A percentile compares a stretch with the other conserved stretches of the same genome.
Conservation (phyloP, 495 filamentous ascomycete species). For the Annulohypoxylon maeteangense region DNA sequence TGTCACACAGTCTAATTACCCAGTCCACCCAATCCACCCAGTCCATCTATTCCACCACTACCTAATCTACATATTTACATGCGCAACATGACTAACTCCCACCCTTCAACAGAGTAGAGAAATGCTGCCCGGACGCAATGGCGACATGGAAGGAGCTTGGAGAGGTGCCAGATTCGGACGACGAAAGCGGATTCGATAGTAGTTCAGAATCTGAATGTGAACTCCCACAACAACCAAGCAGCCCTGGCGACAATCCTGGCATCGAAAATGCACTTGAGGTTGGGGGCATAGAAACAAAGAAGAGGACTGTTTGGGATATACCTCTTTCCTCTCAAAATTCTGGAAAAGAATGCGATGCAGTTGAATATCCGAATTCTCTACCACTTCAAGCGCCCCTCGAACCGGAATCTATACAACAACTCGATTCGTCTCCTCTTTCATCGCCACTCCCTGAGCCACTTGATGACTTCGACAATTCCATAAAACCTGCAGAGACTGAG, state of each 20-base stretch:
- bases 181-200: slow-evolving; percentile 58
- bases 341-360: slow-evolving; percentile 9
- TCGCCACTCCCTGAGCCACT: slow-evolving; percentile 26
- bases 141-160: slow-evolving; percentile 67
- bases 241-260: not conserved
- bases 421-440: slow-evolving; percentile 32
- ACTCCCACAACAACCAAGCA: slow-evolving; percentile 10
- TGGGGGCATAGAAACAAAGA: not conserved
- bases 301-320: slow-evolving; percentile 42
- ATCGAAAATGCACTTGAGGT: not conserved
- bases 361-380: slow-evolving; percentile 6
- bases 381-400: slow-evolving; percentile 4
- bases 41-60: not conserved
- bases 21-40: slow-evolving; percentile 3
- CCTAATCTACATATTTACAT: slow-evolving; percentile 24
- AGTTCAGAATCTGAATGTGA: slow-evolving; percentile 48
- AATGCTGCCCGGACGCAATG: slow-evolving; percentile 54
- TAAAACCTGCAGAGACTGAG: not conserved
- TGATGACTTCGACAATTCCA: not conserved
- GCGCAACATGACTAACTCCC: slow-evolving; percentile 37
- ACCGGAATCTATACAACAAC: slow-evolving; percentile 6
- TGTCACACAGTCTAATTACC: not conserved
- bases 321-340: slow-evolving; percentile 38
- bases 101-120: slow-evolving; percentile 15
- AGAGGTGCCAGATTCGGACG: slow-evolving; percentile 68